Percentiles rank a stretch among this genome's conserved stretches.
Conservation (phyloP, 2,329 filamentous ascomycete species). For the Fusarium zealandicum region DNA sequence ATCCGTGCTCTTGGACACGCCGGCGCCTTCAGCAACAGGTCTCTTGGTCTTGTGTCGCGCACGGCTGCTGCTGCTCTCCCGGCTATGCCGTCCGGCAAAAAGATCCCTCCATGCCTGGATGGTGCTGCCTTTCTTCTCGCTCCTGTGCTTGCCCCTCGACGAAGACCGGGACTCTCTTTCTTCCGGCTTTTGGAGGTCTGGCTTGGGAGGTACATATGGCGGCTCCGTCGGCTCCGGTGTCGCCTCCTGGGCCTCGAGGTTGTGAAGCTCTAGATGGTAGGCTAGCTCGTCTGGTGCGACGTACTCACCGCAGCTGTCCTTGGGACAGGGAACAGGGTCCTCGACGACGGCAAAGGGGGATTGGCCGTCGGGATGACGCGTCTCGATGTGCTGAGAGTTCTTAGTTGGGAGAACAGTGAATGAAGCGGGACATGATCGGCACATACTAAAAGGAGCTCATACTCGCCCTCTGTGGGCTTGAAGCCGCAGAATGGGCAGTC, state of each 20-base stretch:
- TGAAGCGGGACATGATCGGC: conserved; percentile 1
- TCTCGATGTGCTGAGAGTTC: conserved; percentile 41
- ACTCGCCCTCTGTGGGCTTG: conserved; percentile 40
- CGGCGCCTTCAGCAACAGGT: conserved; percentile 11
- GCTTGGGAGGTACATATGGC: conserved; percentile 15
- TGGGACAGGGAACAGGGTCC: conserved; percentile 28
- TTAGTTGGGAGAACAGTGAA: conserved; percentile 19
- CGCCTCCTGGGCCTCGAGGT: conserved; percentile 34
- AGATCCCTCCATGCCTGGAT: conserved; percentile 38
- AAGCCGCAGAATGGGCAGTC: conserved; percentile 50
- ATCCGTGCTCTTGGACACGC: conserved; percentile 8
- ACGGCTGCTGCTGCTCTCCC: conserved; percentile 30
- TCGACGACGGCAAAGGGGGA: conserved; percentile 18
- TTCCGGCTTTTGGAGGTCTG: not conserved
- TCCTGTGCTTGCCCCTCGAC: conserved; percentile 22
- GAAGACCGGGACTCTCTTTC: conserved; percentile 1
- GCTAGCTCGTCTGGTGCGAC: conserved; percentile 35
- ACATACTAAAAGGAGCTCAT: conserved; percentile 48
- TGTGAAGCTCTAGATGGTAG: conserved; percentile 39
- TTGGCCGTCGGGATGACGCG: conserved; percentile 36
- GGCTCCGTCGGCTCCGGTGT: conserved; percentile 21
- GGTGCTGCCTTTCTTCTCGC: conserved; percentile 23
- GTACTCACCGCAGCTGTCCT: conserved; percentile 66
- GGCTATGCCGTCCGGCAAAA: conserved; percentile 19
- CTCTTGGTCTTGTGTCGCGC: conserved; percentile 38